phyloP scores from a whole-genome alignment of 768 basidiomycete genomes.

The Brasilioporus rufonigricans region DNA sequence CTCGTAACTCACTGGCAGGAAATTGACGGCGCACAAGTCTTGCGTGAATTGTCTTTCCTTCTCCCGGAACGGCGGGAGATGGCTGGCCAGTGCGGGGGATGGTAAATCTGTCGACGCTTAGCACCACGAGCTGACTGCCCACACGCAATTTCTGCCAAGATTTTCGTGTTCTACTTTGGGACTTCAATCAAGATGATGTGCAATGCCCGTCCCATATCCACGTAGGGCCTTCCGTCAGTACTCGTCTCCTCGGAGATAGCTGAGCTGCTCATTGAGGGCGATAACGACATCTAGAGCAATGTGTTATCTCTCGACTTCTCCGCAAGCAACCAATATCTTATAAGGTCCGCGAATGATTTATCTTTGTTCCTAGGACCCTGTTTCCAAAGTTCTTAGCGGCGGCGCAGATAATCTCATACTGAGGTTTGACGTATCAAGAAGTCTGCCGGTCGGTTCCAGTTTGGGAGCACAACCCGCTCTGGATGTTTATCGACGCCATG shows the following conservation, averaged over 20 bases:
- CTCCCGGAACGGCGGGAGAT: slow-evolving; percentile 57
- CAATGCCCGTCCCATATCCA: slow-evolving; percentile 40
- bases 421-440: slow-evolving; percentile 50
- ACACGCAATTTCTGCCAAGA: slow-evolving; percentile 38
- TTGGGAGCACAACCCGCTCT: slow-evolving; percentile 14
- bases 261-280: slow-evolving; percentile 7
- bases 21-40: slow-evolving; percentile 47
- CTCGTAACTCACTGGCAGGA: slow-evolving; percentile 22
- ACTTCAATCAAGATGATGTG: slow-evolving; percentile 61
- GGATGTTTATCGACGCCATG: slow-evolving; percentile 32
- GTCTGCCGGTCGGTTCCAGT: slow-evolving; percentile 21
- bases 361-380: slow-evolving; percentile 11
- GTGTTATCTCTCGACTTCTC: slow-evolving; percentile 74
- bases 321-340: slow-evolving; percentile 57
- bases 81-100: slow-evolving; percentile 69
- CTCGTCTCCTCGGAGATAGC: slow-evolving; percentile 28
- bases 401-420: slow-evolving; percentile 51
- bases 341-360: slow-evolving; percentile 49
- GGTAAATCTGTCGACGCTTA: slow-evolving; percentile 39
- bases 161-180: slow-evolving; percentile 57
- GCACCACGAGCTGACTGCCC: slow-evolving; percentile 11
- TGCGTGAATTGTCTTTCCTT: slow-evolving; percentile 66
- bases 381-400: slow-evolving; percentile 39
- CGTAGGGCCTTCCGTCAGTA: slow-evolving; percentile 41
- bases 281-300: slow-evolving; percentile 49